phyloP scores from a whole-genome alignment of 2,329 filamentous ascomycete species.

The Verticillium tricorpus region DNA sequence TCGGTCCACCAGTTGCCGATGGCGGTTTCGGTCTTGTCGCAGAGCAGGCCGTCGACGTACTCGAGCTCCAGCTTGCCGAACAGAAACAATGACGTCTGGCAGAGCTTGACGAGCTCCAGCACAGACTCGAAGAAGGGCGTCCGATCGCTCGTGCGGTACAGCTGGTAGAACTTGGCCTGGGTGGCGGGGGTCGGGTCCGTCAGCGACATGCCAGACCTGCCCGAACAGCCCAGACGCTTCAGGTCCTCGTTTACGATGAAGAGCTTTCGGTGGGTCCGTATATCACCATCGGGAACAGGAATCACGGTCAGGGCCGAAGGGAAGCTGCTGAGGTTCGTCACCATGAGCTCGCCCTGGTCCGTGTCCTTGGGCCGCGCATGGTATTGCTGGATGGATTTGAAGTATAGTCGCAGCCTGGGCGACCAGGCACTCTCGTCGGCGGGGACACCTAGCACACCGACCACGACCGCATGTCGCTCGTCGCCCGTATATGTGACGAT shows the following conservation, averaged over 20 bases:
- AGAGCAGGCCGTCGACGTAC: slow-evolving; percentile 88
- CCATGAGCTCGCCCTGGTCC: slow-evolving; percentile 77
- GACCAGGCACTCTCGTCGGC: slow-evolving; percentile 79
- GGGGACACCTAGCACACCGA: slow-evolving; percentile 77
- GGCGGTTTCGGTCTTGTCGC: slow-evolving; percentile 86
- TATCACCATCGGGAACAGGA: slow-evolving; percentile 78
- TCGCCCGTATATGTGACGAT: slow-evolving; percentile 94
- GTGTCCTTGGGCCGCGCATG: slow-evolving; percentile 84
- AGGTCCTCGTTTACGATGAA: slow-evolving; percentile 95
- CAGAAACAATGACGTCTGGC: slow-evolving; percentile 80
- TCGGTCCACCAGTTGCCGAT: slow-evolving; percentile 96
- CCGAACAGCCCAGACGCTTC: slow-evolving; percentile 88
- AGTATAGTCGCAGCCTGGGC: slow-evolving; percentile 72
- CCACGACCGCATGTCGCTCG: slow-evolving; percentile 69
- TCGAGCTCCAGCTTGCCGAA: slow-evolving; percentile 85
- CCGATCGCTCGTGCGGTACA: slow-evolving; percentile 83
- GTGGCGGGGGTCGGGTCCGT: slow-evolving; percentile 75
- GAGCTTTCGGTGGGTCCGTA: slow-evolving; percentile 70
- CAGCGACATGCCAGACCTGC: slow-evolving; percentile 79
- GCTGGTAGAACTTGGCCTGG: slow-evolving; percentile 83
- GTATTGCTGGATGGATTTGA: slow-evolving; percentile 78
- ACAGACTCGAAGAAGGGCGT: slow-evolving; percentile 75
- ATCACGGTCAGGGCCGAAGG: slow-evolving; percentile 93
- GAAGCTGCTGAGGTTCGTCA: slow-evolving; percentile 89
- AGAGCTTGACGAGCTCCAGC: slow-evolving; percentile 83